These are phyloP conservation scores for Tetradesmus lagerheimii DNA, from an alignment of 139 green algal genomes.

Conservation along the genomic window DNA sequence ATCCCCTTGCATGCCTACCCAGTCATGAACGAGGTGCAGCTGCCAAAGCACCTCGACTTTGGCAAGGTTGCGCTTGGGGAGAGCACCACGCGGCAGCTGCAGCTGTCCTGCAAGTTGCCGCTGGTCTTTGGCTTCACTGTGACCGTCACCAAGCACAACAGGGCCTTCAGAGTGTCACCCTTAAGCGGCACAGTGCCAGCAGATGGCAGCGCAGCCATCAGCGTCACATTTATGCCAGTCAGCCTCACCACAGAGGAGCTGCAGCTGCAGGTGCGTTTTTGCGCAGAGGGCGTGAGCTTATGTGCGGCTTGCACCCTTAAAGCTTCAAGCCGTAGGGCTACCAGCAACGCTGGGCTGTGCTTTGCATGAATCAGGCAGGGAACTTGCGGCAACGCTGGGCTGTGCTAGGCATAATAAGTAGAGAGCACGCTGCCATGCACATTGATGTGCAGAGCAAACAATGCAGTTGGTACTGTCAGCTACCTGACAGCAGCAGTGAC, in stretches of 20 bases:
- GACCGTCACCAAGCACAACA: constrained; percentile 20
- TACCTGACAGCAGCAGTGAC: neutral
- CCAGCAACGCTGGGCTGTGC: no score
- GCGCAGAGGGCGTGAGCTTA: neutral
- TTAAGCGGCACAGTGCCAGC: constrained; percentile 5
- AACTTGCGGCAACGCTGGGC: no score
- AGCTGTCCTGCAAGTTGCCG: constrained; percentile 26
- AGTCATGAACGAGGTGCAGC: neutral
- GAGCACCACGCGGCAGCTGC: constrained; percentile 2
- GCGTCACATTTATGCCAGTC: constrained; percentile 8
- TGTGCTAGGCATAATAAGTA: no score
- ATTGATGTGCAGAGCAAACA: neutral
- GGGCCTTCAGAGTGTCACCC: constrained; percentile 21
- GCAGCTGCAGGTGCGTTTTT: constrained; percentile 16
- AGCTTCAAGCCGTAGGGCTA: no score
- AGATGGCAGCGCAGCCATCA: constrained; percentile 24
- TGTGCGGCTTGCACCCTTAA: no score
- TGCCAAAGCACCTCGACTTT: constrained; percentile 41
- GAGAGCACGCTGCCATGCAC: no score
- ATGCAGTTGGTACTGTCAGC: neutral
- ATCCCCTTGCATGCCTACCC: constrained; percentile 48
- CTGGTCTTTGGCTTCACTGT: constrained; percentile 29
- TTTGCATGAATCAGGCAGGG: no score
- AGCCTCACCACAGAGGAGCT: constrained; percentile 20
- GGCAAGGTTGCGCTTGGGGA: constrained; percentile 33